Percentiles rank a stretch among this genome's conserved stretches.
Evolutionary conservation across 2,329 filamentous ascomycete genomes (phyloP).

Genomic region (Hymenoscyphus scutula): DNA sequence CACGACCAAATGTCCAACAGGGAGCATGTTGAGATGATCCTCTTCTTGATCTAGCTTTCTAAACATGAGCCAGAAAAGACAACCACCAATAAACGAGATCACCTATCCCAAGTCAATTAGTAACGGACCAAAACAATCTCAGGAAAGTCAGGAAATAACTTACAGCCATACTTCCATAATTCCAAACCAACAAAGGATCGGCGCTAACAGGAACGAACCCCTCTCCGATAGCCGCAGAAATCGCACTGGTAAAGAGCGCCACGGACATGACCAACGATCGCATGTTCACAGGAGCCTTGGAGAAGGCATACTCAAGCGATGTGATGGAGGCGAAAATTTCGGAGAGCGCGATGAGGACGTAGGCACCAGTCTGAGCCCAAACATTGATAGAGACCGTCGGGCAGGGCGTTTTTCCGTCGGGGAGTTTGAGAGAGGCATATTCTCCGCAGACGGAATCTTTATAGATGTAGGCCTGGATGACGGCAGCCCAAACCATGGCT

Average conservation of each 20-base stretch:
- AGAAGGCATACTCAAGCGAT: constrained; percentile 71
- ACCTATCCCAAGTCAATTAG: constrained; percentile 30
- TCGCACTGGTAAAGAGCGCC: constrained; percentile 68
- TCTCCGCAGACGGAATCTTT: constrained; percentile 51
- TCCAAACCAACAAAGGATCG: constrained; percentile 69
- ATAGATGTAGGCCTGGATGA: constrained; percentile 65
- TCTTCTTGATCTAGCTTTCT: constrained; percentile 63
- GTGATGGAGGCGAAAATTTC: constrained; percentile 66
- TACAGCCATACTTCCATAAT: constrained; percentile 62
- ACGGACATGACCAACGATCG: constrained; percentile 70
- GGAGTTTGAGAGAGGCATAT: constrained; percentile 45
- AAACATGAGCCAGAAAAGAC: constrained; percentile 68
- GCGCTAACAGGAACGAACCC: constrained; percentile 59
- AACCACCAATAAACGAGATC: constrained; percentile 60
- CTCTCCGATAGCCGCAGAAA: constrained; percentile 69
- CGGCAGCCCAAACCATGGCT: constrained; percentile 57
- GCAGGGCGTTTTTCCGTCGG: constrained; percentile 41
- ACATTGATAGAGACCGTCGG: constrained; percentile 62
- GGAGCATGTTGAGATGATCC: constrained; percentile 64
- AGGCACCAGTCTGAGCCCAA: constrained; percentile 51
- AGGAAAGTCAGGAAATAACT: not conserved
- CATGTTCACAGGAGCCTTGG: constrained; percentile 77
- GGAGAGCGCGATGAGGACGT: constrained; percentile 52
- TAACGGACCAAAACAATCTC: too few relatives aligned
- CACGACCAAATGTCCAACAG: constrained; percentile 22